Evolutionary conservation across 768 basidiomycete genomes (phyloP), one percentile per base, ranked within the genome.

Genomic region (Macrolepiota fuliginosa): DNA sequence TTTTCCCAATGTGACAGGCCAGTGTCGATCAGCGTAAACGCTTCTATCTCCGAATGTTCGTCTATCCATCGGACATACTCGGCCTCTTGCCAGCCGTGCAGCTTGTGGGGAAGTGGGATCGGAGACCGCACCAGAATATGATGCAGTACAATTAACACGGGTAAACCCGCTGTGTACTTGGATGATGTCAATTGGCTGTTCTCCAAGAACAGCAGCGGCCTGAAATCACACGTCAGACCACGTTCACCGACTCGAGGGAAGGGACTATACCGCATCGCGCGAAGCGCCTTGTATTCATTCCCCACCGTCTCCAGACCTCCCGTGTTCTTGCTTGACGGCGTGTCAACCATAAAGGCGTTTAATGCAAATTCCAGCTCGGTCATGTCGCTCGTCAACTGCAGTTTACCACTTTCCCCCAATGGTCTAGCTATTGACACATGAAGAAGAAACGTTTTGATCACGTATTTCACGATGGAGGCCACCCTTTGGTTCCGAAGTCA

Each of bases 31-130:
- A 98, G 80, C 13, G 84, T 84, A 83, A 86, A 85, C 7, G 90
- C 84, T 70, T 98, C 96, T 62, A 81, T 83, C 62, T 89, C 86
- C 1, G 86, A 79, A 69, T 98, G 97, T 70, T 97, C 96, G 62
- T 93, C 90, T 12, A 98, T 81, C 95, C 96, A 99, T 47, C 92
- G 85, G 53, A 97, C 92, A 72, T 99, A 99, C 77, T 98, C 97
- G 3, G 90, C 83, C 70, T 98, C 94, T 61, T 92, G 90, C 96
- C 97, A 98, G 0, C 91, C 90, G 69, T 98, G 94, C 58, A 94
- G 73, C 53, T 84, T 82, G 71, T 99, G 94, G 10, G 97, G 96
- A 40, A 98, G 80, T 4, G 90, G 84, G 57, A 93, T 80, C 0
- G 91, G 89, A 1, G 93, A 93, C 10, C 93, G 88, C 25, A 98